Conservation (phyloP, 2,329 filamentous ascomycete species). For the Venturia asperata region DNA sequence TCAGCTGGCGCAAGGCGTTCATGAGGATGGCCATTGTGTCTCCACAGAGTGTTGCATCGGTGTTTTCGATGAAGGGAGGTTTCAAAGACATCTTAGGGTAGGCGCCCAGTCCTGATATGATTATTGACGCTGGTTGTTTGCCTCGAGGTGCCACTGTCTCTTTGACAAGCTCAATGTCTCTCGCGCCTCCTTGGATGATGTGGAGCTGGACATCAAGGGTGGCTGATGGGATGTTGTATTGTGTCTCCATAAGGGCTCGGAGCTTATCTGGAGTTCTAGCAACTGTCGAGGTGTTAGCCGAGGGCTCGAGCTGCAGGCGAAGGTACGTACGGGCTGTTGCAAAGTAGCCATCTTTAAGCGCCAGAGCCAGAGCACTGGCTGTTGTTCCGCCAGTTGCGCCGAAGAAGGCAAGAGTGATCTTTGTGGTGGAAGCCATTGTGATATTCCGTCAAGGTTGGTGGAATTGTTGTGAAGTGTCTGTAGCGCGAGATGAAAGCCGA, state of each 20-base stretch:
- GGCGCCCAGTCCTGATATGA: constrained; percentile 44
- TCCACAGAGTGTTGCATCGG: constrained; percentile 32
- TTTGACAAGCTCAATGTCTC: constrained; percentile 37
- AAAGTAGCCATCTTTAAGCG: constrained; percentile 40
- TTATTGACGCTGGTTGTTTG: constrained; percentile 34
- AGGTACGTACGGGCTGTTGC: constrained; percentile 35
- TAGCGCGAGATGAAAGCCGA: neutral
- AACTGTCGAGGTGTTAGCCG: constrained; percentile 26
- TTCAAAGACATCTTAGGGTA: constrained; percentile 25
- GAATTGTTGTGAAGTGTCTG: neutral
- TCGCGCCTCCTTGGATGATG: constrained; percentile 43
- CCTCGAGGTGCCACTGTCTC: constrained; percentile 27
- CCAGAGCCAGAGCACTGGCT: constrained; percentile 37
- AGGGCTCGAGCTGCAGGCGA: neutral
- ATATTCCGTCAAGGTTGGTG: neutral
- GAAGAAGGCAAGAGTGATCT: constrained; percentile 39
- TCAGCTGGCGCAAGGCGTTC: constrained; percentile 26
- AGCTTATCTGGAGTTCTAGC: constrained; percentile 47
- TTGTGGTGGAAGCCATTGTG: constrained; percentile 7
- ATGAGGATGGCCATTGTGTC: constrained; percentile 29
- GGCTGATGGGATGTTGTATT: constrained; percentile 34
- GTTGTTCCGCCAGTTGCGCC: constrained; percentile 47
- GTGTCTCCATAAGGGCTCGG: constrained; percentile 32
- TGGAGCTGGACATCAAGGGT: constrained; percentile 37
- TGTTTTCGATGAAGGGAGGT: constrained; percentile 28